Evolutionary conservation across 805 yeast genomes (phyloP), one percentile per base, ranked within the genome.

Genomic region (Trichomonascus vanleenenianus): DNA sequence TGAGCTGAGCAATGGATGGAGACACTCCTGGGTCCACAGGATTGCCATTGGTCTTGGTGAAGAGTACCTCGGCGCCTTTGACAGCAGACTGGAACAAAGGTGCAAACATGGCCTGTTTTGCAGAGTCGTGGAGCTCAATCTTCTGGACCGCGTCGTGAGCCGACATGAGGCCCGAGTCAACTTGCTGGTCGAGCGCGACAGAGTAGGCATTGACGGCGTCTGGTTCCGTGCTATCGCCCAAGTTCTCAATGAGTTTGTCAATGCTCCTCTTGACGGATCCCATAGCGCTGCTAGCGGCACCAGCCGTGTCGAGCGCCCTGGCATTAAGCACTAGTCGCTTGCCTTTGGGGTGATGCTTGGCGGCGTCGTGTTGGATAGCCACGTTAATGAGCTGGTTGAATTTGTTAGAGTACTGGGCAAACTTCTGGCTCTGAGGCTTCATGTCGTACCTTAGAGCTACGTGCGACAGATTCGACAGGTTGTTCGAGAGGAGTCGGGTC

Each of bases 381-480:
- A 37, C 39, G 37, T 33, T 32, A n/a, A 47, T 42, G 7, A 40
- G 30, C 20, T 38, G 37, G 38, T 30, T 19, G 14, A 46, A 30
- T 3, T 39, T 22, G 20, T 41, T n/a, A n/a, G 49, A 33, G 35
- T 46, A 50, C 15, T 43, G 30, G 14, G 49, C 48, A 14, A 58
- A 49, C 43, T 51, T 57, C 36, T 42, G 42, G 14, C 40, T 52
- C 31, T 43, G 46, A 10, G 46, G 42, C 7, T 45, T 43, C 41
- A 52, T 16, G 31, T 45, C 42, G 46, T 50, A 33, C 45, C 56
- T 35, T 30, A 42, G 47, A 30, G 62, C 61, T 15, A 58, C 30
- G 15, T 40, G 25, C 36, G 52, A 46, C 15, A 56, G 50, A 20
- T 48, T 47, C 31, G 44, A 16, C n/a, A 61, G 43, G 16, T 56